Conservation (phyloP, 2,329 filamentous ascomycete species). For the Aspergillus latus region DNA sequence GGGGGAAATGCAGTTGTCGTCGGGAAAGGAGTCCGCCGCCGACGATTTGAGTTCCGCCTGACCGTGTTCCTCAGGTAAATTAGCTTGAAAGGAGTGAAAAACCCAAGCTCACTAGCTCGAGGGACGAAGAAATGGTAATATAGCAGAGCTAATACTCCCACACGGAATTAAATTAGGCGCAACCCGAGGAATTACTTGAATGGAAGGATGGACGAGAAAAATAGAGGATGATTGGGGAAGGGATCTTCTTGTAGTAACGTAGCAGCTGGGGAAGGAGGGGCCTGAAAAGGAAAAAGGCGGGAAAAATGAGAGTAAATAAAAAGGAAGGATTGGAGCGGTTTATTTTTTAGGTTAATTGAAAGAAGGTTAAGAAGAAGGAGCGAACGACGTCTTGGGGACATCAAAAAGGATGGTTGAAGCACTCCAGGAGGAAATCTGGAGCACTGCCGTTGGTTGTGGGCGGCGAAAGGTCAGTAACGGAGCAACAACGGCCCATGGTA, state of each 20-base stretch:
- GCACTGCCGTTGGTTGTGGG: constrained; percentile 5
- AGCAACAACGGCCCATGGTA: background rate
- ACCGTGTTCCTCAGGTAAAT: constrained; percentile 5
- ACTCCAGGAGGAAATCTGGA: constrained; percentile 2
- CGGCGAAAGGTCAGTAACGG: constrained; percentile 1
- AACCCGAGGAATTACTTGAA: constrained; percentile 9
- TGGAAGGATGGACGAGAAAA: background rate
- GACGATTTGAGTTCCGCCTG: constrained; percentile 1
- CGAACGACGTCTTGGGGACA: constrained; percentile 20
- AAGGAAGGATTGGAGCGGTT: constrained; percentile 5
- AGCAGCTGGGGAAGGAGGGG: constrained; percentile 8
- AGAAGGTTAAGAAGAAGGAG: constrained; percentile 21
- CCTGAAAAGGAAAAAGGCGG: background rate
- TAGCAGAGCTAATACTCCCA: background rate
- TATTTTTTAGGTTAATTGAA: constrained; percentile 22
- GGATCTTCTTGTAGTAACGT: constrained; percentile 3
- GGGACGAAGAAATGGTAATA: constrained; percentile 13
- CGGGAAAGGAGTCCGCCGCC: constrained; percentile 11
- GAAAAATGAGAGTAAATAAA: constrained; percentile 10
- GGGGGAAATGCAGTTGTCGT: background rate
- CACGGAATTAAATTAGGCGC: constrained; percentile 9
- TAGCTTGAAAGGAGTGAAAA: constrained; percentile 9
- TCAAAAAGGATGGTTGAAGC: constrained; percentile 4
- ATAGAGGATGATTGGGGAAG: constrained; percentile 5
- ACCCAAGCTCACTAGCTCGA: constrained; percentile 8